Percentiles rank a stretch among this genome's conserved stretches.
These are phyloP conservation scores for Cyphellophora attinorum DNA, from an alignment of 2,329 filamentous ascomycete species.

Conservation along the genomic window DNA sequence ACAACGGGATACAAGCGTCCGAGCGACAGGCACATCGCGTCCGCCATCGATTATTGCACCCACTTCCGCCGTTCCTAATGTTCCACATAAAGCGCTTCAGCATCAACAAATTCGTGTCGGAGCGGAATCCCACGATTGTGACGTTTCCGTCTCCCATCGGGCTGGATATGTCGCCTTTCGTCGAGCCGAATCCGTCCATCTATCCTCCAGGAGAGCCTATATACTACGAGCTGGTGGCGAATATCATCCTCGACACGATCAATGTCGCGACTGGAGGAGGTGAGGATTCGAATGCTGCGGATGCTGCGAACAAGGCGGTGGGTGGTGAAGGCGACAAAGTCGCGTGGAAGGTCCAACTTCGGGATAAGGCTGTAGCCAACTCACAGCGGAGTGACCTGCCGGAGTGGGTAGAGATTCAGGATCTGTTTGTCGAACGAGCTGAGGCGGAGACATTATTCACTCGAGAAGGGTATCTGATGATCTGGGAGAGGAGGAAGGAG, in stretches of 20 bases:
- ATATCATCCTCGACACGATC: conserved; percentile 55
- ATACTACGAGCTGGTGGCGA: conserved; percentile 90
- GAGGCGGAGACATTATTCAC: conserved; percentile 84
- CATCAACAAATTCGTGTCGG: conserved; percentile 89
- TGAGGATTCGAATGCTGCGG: conserved; percentile 29
- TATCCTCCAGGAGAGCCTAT: conserved; percentile 71
- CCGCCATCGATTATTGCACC: conserved; percentile 80
- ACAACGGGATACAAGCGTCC: conserved; percentile 78
- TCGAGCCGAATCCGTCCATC: conserved; percentile 70
- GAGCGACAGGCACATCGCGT: conserved; percentile 83
- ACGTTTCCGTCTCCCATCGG: conserved; percentile 79
- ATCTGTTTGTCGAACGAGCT: conserved; percentile 83
- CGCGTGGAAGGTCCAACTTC: conserved; percentile 87
- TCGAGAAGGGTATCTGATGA: conserved; percentile 88
- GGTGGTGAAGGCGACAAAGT: conserved; percentile 87
- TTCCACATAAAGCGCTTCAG: conserved; percentile 97
- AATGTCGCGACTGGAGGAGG: conserved; percentile 50
- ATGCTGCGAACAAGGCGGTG: conserved; percentile 46
- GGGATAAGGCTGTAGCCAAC: conserved; percentile 50
- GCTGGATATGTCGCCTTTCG: conserved; percentile 81
- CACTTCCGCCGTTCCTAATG: conserved; percentile 79
- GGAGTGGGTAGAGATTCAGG: conserved; percentile 89
- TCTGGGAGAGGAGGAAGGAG: conserved; percentile 78
- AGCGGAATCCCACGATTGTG: conserved; percentile 96
- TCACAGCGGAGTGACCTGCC: conserved; percentile 38